Base-by-base conservation (phyloP, 2,329 filamentous ascomycete species). In the Hypoxylon sp. region DNA sequence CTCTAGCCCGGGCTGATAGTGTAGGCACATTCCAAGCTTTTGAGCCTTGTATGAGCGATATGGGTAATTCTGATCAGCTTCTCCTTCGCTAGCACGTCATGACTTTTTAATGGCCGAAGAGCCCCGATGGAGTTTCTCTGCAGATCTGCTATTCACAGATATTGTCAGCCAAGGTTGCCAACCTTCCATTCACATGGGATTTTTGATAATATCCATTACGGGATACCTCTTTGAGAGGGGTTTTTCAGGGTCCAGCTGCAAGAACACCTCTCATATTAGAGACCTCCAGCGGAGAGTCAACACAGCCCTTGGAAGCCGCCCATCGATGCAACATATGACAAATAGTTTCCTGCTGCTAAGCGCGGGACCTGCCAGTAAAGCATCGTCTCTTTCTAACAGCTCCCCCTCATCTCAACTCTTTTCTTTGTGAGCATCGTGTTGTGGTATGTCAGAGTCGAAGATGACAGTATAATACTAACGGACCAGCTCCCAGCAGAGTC, bases 11-110 rank as follows among this genome's bases (percentile, higher is more conserved):
- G 30, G 21, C 60, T 48, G 57, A 63, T 64, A 53, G 51, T 25
- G 51, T 30, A 25, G 48, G 36, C 25, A 57, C 67, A 70, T 70
- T 70, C 61, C 67, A 57, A 19, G 41, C 38, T 21, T 34, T 43
- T 19, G 19, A 46, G 21, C 28, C 19, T n/a, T 51, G n/a, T 43
- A 49, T 49, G 32, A 45, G 19, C 53, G 49, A 59, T 52, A 51
- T 63, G 49, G 45, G 38, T 43, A 36, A n/a, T 19, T 58, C 56
- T 64, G 63, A 59, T 53, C 53, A 59, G 63, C 52, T 62, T 59
- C 13, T 19, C 60, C 56, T 43, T 60, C 25, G 28, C 25, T 52
- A 63, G 60, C 48, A 61, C 60, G 63, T 46, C 53, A 63, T 43
- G 38, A n/a, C 9, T 21, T 11, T 19, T 11, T 21, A 21, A 21